A percentile compares a stretch with the other conserved stretches of the same genome.
Conservation (phyloP, 2,329 filamentous ascomycete genomes). For the Pseudofabraea citricarpa region DNA sequence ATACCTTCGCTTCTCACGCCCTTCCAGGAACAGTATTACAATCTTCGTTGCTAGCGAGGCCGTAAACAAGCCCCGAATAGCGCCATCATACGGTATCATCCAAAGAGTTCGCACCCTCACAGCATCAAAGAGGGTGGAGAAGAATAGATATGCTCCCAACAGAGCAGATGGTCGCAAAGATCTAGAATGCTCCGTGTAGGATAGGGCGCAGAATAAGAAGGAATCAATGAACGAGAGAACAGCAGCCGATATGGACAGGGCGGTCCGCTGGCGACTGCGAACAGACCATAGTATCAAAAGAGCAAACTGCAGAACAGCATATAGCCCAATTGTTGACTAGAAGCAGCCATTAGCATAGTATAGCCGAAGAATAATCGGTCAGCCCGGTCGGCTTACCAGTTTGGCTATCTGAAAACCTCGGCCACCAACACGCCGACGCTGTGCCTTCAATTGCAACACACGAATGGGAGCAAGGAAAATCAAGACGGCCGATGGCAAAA, state of each 20-base stretch:
- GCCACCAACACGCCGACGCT: neutral
- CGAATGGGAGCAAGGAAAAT: neutral
- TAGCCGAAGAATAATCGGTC: neutral
- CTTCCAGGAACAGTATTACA: conserved; percentile 33
- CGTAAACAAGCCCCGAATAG: conserved; percentile 25
- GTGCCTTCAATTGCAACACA: neutral
- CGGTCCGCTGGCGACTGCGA: conserved; percentile 16
- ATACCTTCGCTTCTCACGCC: conserved; percentile 27
- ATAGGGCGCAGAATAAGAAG: conserved; percentile 26
- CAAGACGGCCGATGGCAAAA: conserved; percentile 3
- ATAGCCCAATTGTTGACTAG: neutral
- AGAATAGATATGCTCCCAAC: conserved; percentile 34
- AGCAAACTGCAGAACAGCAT: conserved; percentile 1
- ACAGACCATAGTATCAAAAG: conserved; percentile 22
- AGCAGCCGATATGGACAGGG: conserved; percentile 26
- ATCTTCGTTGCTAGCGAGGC: conserved; percentile 23
- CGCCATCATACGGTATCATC: conserved; percentile 26
- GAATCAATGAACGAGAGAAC: conserved; percentile 27
- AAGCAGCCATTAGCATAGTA: too few relatives aligned
- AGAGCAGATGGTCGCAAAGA: conserved; percentile 37
- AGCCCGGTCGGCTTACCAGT: neutral
- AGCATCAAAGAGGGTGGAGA: conserved; percentile 40
- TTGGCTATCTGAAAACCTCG: neutral
- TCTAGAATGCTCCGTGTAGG: conserved; percentile 30
- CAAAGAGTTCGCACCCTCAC: conserved; percentile 38